These are phyloP conservation scores for Fusarium vanettenii DNA, from an alignment of 2,329 filamentous ascomycete genomes.

Conservation along the genomic window DNA sequence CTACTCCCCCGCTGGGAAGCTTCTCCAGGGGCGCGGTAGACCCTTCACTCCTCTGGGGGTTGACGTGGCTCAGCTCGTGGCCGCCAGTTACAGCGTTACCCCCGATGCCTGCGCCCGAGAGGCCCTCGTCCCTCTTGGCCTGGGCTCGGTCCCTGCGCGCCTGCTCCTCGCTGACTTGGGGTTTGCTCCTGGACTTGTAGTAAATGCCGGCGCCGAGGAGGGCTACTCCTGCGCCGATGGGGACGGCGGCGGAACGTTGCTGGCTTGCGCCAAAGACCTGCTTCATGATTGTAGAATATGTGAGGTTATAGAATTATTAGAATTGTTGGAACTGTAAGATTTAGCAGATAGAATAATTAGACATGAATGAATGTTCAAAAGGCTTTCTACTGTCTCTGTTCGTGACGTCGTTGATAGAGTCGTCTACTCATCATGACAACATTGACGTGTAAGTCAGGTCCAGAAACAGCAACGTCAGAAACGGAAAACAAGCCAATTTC, in stretches of 20 bases:
- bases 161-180: conserved; percentile 20
- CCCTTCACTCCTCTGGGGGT: conserved; percentile 32
- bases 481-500: conserved; percentile 9
- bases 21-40: conserved; percentile 44
- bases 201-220: conserved; percentile 41
- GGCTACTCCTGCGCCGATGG: conserved; percentile 32
- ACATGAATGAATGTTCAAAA: not conserved
- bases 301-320: not conserved
- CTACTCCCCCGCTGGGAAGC: conserved; percentile 48
- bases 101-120: conserved; percentile 48
- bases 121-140: conserved; percentile 47
- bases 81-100: conserved; percentile 46
- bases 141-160: conserved; percentile 37
- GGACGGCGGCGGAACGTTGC: conserved; percentile 31
- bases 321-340: not conserved
- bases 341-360: not conserved
- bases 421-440: conserved; percentile 40
- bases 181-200: conserved; percentile 28
- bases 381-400: conserved; percentile 9
- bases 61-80: conserved; percentile 41
- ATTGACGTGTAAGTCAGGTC: conserved; percentile 30
- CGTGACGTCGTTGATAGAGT: conserved; percentile 37
- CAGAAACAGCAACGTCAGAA: conserved; percentile 14
- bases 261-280: conserved; percentile 29
- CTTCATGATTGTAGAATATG: conserved; percentile 19